Evolutionary conservation across 352 stramenopile species (phyloP).

Genomic region (Globisporangium barbulae): DNA sequence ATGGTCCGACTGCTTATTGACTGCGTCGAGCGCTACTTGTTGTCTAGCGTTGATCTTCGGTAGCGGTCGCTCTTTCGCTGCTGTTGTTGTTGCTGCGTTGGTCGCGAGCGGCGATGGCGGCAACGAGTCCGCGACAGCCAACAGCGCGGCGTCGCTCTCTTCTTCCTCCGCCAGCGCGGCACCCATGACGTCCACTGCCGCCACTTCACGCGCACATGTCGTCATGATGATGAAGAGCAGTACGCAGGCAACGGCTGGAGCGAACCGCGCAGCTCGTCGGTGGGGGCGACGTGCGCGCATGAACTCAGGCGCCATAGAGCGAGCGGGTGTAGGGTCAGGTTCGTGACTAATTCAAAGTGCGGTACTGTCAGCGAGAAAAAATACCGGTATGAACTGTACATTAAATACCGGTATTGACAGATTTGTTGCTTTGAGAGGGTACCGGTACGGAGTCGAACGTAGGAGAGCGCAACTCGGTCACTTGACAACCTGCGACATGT

Average conservation of each 20-base stretch:
- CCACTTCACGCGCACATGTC: neutral
- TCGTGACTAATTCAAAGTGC: too few relatives aligned
- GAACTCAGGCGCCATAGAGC: neutral
- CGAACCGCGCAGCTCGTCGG: neutral
- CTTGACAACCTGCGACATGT: constrained; percentile 6
- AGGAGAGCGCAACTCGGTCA: too few relatives aligned
- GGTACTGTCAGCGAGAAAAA: too few relatives aligned
- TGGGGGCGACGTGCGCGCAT: neutral
- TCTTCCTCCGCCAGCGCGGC: constrained; percentile 15
- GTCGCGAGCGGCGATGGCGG: neutral
- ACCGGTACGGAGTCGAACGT: too few relatives aligned
- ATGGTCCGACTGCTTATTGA: neutral
- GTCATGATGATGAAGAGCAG: neutral
- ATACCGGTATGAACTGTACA: too few relatives aligned
- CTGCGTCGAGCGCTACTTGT: neutral
- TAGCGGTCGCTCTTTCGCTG: neutral
- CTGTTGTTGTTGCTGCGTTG: neutral
- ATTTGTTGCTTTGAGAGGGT: too few relatives aligned
- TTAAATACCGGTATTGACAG: too few relatives aligned
- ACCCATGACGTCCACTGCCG: constrained; percentile 14
- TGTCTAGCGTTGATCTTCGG: neutral
- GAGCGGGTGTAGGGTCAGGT: neutral
- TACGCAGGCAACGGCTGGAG: neutral
- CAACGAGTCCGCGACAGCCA: neutral
- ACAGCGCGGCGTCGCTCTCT: neutral